Evolutionary conservation across 169 alveolate genomes (phyloP).

Genomic region (Eimeria praecox): DNA sequence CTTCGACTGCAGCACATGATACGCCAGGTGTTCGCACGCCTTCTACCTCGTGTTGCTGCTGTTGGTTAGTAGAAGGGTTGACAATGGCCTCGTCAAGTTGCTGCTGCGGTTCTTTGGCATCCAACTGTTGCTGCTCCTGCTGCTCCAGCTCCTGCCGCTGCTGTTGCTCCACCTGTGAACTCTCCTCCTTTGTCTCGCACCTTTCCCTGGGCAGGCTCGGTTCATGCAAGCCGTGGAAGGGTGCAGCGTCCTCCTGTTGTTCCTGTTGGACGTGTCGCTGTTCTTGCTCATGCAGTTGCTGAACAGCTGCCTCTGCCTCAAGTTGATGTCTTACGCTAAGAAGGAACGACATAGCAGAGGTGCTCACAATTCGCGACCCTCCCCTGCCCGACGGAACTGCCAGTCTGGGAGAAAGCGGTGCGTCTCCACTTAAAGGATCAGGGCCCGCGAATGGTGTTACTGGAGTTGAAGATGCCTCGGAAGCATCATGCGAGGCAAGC

Average conservation of each 20-base stretch:
- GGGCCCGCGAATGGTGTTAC: constrained; percentile 78
- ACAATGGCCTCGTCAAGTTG: background rate
- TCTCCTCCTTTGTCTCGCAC: background rate
- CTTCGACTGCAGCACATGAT: background rate
- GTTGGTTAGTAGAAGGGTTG: background rate
- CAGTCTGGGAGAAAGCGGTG: constrained; percentile 77
- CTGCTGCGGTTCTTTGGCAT: constrained; percentile 7
- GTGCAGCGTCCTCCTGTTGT: background rate
- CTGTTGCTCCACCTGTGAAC: constrained; percentile 17
- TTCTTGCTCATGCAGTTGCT: constrained; percentile 2
- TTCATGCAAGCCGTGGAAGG: constrained; percentile 1
- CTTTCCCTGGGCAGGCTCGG: background rate
- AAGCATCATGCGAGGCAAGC: background rate
- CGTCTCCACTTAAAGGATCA: constrained; percentile 78
- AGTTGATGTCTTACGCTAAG: constrained; percentile 67
- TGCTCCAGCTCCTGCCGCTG: constrained; percentile 18
- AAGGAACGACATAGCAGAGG: constrained; percentile 68
- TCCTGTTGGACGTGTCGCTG: background rate
- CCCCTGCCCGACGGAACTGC: constrained; percentile 39
- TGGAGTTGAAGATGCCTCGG: constrained; percentile 53
- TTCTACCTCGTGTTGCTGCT: constrained; percentile 23
- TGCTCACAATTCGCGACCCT: constrained; percentile 39
- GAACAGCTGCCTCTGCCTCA: constrained; percentile 57
- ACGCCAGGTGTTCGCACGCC: background rate
- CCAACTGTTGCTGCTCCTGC: background rate